A percentile compares a stretch with the other conserved stretches of the same genome.
Evolutionary conservation across 2,329 filamentous ascomycete species (phyloP).

Genomic region (Cladosporium sp.): DNA sequence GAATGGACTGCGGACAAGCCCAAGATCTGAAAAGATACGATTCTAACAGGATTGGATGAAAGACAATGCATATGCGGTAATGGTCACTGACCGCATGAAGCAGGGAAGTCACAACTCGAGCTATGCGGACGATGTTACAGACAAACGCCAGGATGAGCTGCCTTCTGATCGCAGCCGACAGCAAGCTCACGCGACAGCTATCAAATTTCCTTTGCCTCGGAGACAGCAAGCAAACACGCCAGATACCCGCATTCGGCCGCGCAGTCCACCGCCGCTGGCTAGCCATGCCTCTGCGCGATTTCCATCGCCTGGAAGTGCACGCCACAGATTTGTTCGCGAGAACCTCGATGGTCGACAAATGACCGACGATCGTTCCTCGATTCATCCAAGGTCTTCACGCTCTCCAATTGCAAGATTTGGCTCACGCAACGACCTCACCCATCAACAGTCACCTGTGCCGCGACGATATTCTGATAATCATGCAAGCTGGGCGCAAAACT

Average conservation of each 20-base stretch:
- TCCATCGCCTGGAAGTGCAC: background rate
- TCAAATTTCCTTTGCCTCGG: background rate
- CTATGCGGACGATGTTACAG: background rate
- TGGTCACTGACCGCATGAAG: background rate
- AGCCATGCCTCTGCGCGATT: background rate
- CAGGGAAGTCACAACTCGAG: background rate
- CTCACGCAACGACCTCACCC: background rate
- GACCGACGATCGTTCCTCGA: background rate
- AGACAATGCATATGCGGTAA: too few species aligned
- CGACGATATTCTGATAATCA: background rate
- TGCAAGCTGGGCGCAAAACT: background rate
- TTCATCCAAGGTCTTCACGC: background rate
- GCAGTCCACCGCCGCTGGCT: background rate
- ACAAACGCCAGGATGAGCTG: background rate
- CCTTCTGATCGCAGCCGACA: background rate
- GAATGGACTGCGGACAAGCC: constrained; percentile 20
- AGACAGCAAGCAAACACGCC: background rate
- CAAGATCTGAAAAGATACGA: background rate
- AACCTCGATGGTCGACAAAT: background rate
- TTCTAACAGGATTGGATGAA: background rate
- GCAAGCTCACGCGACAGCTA: background rate
- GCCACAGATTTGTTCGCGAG: constrained; percentile 13
- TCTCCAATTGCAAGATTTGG: background rate
- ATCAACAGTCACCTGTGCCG: background rate
- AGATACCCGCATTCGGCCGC: background rate